Percentiles rank a stretch among this genome's conserved stretches.
Evolutionary conservation across 164 flowering plant genomes (phyloP).

Genomic region (Brasenia schreberi): DNA sequence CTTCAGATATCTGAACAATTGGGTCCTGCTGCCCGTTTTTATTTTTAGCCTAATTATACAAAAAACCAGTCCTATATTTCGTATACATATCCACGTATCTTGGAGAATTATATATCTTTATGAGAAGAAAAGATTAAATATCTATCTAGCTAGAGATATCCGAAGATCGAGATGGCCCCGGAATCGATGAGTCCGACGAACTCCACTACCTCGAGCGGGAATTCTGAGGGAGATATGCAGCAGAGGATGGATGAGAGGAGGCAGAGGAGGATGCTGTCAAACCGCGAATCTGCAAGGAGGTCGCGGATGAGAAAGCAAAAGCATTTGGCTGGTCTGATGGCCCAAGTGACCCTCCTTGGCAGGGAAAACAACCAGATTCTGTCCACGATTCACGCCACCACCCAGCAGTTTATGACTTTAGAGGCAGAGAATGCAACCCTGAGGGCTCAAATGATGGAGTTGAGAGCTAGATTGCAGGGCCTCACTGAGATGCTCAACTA

Average conservation of each 20-base stretch:
- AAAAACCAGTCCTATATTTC: not conserved
- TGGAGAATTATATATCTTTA: not conserved
- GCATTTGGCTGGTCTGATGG: conserved; percentile 63
- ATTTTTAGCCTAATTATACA: not conserved
- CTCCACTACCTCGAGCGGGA: conserved; percentile 49
- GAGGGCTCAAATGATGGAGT: conserved; percentile 56
- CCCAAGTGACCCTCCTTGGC: conserved; percentile 34
- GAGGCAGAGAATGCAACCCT: conserved; percentile 61
- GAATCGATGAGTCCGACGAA: not conserved
- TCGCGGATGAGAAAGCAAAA: conserved; percentile 79
- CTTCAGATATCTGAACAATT: conserved; percentile 39
- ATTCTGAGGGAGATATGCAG: conserved; percentile 35
- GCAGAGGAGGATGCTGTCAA: conserved; percentile 69
- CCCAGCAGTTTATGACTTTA: conserved; percentile 33
- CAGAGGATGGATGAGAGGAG: conserved; percentile 48
- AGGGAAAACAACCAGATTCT: conserved; percentile 44
- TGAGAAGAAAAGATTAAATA: not conserved
- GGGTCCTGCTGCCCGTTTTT: conserved; percentile 19
- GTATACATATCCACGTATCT: not conserved
- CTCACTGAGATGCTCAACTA: conserved; percentile 45
- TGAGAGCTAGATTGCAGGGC: conserved; percentile 48
- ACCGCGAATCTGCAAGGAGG: conserved; percentile 87
- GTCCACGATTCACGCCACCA: conserved; percentile 26
- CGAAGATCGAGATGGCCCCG: not conserved
- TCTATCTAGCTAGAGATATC: not conserved